Percentiles rank a stretch among this genome's conserved stretches.
These are phyloP conservation scores for Mallotus japonicus DNA, from an alignment of 441 rosid genomes.

Conservation along the genomic window DNA sequence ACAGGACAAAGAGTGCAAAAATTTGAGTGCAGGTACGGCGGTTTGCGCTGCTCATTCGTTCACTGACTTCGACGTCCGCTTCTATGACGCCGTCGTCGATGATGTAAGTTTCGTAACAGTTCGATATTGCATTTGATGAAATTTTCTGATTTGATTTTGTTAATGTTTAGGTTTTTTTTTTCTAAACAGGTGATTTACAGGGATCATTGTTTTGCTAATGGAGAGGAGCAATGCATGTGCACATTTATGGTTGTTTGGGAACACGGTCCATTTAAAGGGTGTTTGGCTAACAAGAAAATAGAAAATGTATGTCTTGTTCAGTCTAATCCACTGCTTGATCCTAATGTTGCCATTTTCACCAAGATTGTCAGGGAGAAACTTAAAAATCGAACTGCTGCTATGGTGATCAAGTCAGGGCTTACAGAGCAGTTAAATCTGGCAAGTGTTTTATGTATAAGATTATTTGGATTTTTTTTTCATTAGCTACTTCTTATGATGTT, in stretches of 20 bases:
- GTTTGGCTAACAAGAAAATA: conserved; percentile 27
- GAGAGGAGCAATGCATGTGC: conserved; percentile 47
- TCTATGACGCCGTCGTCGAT: conserved; percentile 51
- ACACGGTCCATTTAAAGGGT: conserved; percentile 43
- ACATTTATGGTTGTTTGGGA: conserved; percentile 37
- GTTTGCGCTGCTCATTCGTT: conserved; percentile 45
- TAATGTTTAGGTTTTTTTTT: too few relatives aligned
- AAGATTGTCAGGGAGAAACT: conserved; percentile 26
- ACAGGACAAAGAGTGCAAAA: conserved; percentile 37
- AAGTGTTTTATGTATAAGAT: conserved; percentile 11
- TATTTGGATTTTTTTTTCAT: conserved; percentile 1
- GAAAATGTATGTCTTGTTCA: conserved; percentile 42
- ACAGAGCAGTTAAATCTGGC: conserved; percentile 6
- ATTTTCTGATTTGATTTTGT: too few relatives aligned
- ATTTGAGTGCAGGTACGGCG: conserved; percentile 23
- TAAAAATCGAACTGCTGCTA: not conserved
- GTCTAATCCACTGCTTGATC: conserved; percentile 16
- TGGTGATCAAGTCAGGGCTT: not conserved
- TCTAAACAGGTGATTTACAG: conserved; percentile 29
- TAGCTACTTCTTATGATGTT: not conserved
- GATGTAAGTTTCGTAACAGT: conserved; percentile 19
- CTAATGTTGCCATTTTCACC: conserved; percentile 26
- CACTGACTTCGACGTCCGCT: conserved; percentile 26
- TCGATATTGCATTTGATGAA: too few relatives aligned
- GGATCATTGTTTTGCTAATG: conserved; percentile 33